A percentile compares a stretch with the other conserved stretches of the same genome.
phyloP scores from a whole-genome alignment of 2,329 filamentous ascomycete genomes.

The Diplodia mutila region DNA sequence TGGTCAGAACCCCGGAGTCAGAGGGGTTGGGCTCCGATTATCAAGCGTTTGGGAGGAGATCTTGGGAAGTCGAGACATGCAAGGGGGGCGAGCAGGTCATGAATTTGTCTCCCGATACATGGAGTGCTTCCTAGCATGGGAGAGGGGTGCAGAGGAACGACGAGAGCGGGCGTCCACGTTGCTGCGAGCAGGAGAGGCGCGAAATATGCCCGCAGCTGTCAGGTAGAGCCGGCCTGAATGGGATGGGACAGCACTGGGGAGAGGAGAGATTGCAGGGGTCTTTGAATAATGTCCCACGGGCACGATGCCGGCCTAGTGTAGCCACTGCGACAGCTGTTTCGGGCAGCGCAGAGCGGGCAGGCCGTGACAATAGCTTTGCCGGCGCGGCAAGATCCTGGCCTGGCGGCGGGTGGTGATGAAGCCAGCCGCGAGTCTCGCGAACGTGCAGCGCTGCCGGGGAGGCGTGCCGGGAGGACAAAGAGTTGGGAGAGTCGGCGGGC shows the following conservation, averaged over 20 bases:
- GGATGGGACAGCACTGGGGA: slow-evolving; percentile 4
- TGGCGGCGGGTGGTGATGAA: slow-evolving; percentile 6
- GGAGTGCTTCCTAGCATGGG: slow-evolving; percentile 23
- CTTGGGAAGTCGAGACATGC: slow-evolving; percentile 26
- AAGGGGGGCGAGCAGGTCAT: slow-evolving; percentile 22
- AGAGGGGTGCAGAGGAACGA: slow-evolving; percentile 17
- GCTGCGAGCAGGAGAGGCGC: slow-evolving; percentile 13
- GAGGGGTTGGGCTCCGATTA: slow-evolving; percentile 24
- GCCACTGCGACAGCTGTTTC: slow-evolving; percentile 21
- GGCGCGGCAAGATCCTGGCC: slow-evolving; percentile 5
- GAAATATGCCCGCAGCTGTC: slow-evolving; percentile 12
- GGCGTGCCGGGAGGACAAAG: slow-evolving; percentile 22
- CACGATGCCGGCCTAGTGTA: slow-evolving; percentile 15
- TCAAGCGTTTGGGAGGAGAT: slow-evolving; percentile 21
- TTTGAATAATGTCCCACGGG: slow-evolving; percentile 21
- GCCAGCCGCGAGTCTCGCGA: slow-evolving; percentile 24
- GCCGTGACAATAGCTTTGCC: slow-evolving; percentile 16
- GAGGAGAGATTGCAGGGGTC: slow-evolving; percentile 26
- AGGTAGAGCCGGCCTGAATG: slow-evolving; percentile 1
- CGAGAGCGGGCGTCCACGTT: slow-evolving; percentile 1
- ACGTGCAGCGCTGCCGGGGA: slow-evolving; percentile 20
- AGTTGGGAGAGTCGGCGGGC: slow-evolving; percentile 2
- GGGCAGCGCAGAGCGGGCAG: slow-evolving; percentile 16
- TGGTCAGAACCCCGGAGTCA: slow-evolving; percentile 19
- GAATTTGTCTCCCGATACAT: slow-evolving; percentile 21